Conservation (phyloP, 257 asterid genomes). For the Nicotiana undulata region DNA sequence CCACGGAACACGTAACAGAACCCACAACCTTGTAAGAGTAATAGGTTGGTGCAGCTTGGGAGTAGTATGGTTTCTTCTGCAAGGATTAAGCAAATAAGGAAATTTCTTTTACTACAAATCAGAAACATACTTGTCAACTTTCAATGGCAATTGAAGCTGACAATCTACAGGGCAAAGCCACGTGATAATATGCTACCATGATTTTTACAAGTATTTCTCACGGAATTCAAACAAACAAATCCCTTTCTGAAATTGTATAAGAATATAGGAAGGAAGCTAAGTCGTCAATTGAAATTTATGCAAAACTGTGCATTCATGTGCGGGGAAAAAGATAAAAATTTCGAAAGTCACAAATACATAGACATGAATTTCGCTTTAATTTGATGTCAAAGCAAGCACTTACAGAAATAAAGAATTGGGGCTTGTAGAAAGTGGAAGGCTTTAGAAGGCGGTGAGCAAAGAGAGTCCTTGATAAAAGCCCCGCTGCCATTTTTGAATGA, state of each 20-base stretch:
- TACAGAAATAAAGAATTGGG: slow-evolving; percentile 26
- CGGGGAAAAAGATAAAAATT: neutral
- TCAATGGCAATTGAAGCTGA: neutral
- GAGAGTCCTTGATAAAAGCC: slow-evolving; percentile 50
- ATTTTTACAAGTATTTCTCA: neutral
- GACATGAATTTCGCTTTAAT: no score
- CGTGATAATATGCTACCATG: neutral
- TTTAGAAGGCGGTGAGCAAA: slow-evolving; percentile 41
- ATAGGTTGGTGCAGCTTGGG: slow-evolving; percentile 25
- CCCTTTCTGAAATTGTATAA: neutral
- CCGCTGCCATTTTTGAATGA: slow-evolving; percentile 49
- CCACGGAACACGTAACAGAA: slow-evolving; percentile 33
- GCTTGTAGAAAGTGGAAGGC: slow-evolving; percentile 27
- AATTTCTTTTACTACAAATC: neutral
- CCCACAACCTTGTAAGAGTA: slow-evolving; percentile 25
- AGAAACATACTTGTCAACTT: neutral
- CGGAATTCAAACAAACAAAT: neutral
- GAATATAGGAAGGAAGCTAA: neutral
- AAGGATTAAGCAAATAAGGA: neutral
- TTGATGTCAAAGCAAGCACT: no score
- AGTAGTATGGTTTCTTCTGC: slow-evolving; percentile 40
- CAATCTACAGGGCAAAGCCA: neutral
- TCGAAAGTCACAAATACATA: neutral
- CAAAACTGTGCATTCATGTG: neutral
- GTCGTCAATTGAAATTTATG: neutral